phyloP scores from a whole-genome alignment of 768 basidiomycete species.

The Russula abietina region DNA sequence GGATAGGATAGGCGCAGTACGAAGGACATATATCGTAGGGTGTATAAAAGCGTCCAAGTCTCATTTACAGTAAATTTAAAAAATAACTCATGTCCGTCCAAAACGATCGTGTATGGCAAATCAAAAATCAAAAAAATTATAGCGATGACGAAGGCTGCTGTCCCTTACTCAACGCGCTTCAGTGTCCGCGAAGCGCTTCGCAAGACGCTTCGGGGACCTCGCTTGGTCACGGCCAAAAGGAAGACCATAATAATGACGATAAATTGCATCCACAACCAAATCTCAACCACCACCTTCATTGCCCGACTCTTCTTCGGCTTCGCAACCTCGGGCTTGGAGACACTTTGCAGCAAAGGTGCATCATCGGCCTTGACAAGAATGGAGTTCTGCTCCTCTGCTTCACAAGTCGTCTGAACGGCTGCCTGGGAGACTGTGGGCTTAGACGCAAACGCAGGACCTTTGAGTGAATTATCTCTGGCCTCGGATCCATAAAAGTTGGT shows the following conservation, averaged over 20 bases:
- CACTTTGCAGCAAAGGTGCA: neutral
- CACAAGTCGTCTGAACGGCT: slow-evolving; percentile 11
- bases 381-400: neutral
- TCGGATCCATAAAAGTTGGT: neutral
- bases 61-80: too few species aligned
- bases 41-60: neutral
- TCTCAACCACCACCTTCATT: slow-evolving; percentile 51
- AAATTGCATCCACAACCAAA: slow-evolving; percentile 86
- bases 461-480: neutral
- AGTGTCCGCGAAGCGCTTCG: slow-evolving; percentile 36
- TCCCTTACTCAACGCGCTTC: slow-evolving; percentile 7
- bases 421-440: slow-evolving; percentile 7
- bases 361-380: neutral
- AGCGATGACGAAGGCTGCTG: neutral
- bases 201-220: slow-evolving; percentile 66
- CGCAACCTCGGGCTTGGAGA: too few species aligned
- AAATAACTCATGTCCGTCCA: neutral
- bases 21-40: neutral
- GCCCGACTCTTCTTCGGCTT: slow-evolving; percentile 28
- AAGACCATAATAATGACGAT: slow-evolving; percentile 67
- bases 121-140: neutral
- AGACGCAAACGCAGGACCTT: neutral
- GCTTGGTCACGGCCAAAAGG: slow-evolving; percentile 72
- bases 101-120: neutral
- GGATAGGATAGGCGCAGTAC: neutral